These are phyloP conservation scores for Fusarium duplospermum DNA, from an alignment of 2,329 filamentous ascomycete genomes.

Conservation along the genomic window DNA sequence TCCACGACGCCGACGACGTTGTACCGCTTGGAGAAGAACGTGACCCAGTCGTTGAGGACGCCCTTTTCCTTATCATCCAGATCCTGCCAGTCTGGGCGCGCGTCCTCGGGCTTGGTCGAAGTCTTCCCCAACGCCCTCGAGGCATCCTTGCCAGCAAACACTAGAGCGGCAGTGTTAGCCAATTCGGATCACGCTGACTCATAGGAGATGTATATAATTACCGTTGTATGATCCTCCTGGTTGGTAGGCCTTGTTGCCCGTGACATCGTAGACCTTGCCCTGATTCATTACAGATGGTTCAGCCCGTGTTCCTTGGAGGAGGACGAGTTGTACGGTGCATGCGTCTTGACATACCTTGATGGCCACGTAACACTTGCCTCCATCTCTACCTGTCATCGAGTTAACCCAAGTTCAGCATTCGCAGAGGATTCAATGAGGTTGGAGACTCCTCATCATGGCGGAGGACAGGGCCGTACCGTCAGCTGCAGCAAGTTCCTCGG, in stretches of 20 bases:
- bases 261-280: slow-evolving; percentile 96
- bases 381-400: slow-evolving; percentile 67
- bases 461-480: slow-evolving; percentile 72
- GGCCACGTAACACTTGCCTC: slow-evolving; percentile 74
- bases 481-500: slow-evolving; percentile 82
- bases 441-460: neutral
- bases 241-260: slow-evolving; percentile 86
- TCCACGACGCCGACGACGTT: slow-evolving; percentile 82
- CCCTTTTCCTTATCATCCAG: slow-evolving; percentile 87
- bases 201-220: slow-evolving; percentile 56
- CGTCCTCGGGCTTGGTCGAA: slow-evolving; percentile 87
- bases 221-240: slow-evolving; percentile 87
- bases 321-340: slow-evolving; percentile 8
- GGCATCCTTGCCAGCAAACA: slow-evolving; percentile 95
- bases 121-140: slow-evolving; percentile 91
- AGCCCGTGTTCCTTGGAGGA: slow-evolving; percentile 12
- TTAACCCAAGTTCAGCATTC: slow-evolving; percentile 30
- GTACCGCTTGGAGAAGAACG: slow-evolving; percentile 97
- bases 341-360: slow-evolving; percentile 67
- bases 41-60: slow-evolving; percentile 90
- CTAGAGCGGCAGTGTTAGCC: slow-evolving; percentile 58
- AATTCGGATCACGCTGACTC: neutral
- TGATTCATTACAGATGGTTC: slow-evolving; percentile 51
- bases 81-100: slow-evolving; percentile 83
- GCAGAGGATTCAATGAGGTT: neutral